phyloP scores from a whole-genome alignment of 169 alveolate genomes.

The Cryptosporidium canis region DNA sequence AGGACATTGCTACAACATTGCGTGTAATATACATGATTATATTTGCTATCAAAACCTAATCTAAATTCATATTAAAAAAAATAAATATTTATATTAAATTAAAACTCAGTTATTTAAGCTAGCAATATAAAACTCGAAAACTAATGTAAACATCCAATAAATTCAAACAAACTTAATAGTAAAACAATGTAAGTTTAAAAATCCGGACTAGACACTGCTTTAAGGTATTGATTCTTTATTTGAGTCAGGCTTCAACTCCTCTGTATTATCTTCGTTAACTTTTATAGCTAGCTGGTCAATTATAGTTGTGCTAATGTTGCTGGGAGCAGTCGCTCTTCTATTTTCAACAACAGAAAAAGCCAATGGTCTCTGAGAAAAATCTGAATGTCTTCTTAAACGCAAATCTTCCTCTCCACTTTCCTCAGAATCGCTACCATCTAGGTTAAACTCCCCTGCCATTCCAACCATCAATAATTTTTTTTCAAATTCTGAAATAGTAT shows the following conservation, averaged over 20 bases:
- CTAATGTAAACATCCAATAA: no score
- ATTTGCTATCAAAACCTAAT: no score
- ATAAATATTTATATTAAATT: no score
- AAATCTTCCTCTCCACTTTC: conserved; percentile 12
- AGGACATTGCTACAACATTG: no score
- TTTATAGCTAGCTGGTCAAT: conserved; percentile 3
- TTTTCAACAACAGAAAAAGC: neutral
- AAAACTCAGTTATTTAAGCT: no score
- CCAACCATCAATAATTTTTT: conserved; percentile 53
- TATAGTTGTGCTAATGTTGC: neutral
- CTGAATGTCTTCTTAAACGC: conserved; percentile 38
- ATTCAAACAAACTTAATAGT: no score
- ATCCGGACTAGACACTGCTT: no score
- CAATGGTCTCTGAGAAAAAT: conserved; percentile 14
- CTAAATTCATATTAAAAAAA: no score
- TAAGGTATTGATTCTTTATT: no score
- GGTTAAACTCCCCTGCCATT: conserved; percentile 16
- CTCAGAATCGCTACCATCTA: conserved; percentile 32
- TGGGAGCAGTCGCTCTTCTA: conserved; percentile 65
- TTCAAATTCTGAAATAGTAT: conserved; percentile 59
- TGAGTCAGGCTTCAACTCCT: neutral
- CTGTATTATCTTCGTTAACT: conserved; percentile 26
- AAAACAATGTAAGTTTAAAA: no score
- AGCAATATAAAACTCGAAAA: no score
- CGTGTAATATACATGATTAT: no score